These are phyloP conservation scores for Fusarium incarnatum DNA, from an alignment of 2,329 filamentous ascomycete genomes.

Conservation along the genomic window DNA sequence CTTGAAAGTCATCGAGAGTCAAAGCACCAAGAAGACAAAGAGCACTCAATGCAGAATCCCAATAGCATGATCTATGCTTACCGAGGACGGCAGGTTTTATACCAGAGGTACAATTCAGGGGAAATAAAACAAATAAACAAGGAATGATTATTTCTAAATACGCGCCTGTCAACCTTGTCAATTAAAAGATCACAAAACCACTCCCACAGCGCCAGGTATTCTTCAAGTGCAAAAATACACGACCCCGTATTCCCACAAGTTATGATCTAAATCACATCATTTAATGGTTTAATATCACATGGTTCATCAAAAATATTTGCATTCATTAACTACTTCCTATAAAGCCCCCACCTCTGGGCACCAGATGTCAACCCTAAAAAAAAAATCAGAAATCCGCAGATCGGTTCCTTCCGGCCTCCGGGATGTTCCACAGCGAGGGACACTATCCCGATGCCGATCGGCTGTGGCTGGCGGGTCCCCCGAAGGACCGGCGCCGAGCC, in stretches of 20 bases:
- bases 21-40: too few relatives aligned
- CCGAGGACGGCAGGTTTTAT: too few relatives aligned
- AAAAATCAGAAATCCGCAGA: not conserved
- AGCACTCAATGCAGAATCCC: not conserved
- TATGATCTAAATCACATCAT: not conserved
- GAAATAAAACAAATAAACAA: not conserved
- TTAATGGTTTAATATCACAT: not conserved
- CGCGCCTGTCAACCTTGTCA: not conserved
- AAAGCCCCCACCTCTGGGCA: not conserved
- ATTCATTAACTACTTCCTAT: not conserved
- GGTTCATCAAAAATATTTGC: not conserved
- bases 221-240: not conserved
- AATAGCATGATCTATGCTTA: not conserved
- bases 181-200: not conserved
- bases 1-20: too few relatives aligned
- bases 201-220: not conserved
- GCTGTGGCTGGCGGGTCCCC: not conserved
- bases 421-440: conserved; percentile 1
- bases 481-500: not conserved
- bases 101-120: not conserved
- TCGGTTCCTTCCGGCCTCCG: not conserved
- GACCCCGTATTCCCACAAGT: not conserved
- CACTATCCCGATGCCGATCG: not conserved
- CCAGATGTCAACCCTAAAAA: not conserved
- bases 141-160: not conserved